Evolutionary conservation across 2,329 filamentous ascomycete genomes (phyloP).

Genomic region (Berkeleyomyces rouxiae): DNA sequence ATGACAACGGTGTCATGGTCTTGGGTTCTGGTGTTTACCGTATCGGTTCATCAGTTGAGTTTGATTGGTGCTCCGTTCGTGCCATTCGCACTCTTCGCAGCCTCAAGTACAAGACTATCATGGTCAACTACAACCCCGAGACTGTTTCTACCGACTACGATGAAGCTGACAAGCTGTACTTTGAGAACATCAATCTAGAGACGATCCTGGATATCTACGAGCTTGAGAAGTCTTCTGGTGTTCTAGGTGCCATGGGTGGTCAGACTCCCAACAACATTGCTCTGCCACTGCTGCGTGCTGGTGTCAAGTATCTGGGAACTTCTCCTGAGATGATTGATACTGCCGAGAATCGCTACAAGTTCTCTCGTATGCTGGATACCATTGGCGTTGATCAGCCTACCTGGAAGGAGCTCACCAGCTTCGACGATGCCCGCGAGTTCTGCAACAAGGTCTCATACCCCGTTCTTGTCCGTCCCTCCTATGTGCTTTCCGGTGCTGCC

Average conservation of each 20-base stretch:
- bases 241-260: slow-evolving; percentile 90
- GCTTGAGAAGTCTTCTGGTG: slow-evolving; percentile 64
- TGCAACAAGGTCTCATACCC: slow-evolving; percentile 82
- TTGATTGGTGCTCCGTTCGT: slow-evolving; percentile 96
- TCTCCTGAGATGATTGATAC: slow-evolving; percentile 98
- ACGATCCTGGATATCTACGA: slow-evolving; percentile 88
- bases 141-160: slow-evolving; percentile 85
- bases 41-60: slow-evolving; percentile 94
- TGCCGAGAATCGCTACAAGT: slow-evolving; percentile 96
- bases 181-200: slow-evolving; percentile 87
- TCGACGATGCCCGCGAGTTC: slow-evolving; percentile 76
- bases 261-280: slow-evolving; percentile 98
- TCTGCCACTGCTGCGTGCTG: slow-evolving; percentile 68
- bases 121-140: slow-evolving; percentile 90
- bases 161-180: slow-evolving; percentile 86
- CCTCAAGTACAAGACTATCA: slow-evolving; percentile 79
- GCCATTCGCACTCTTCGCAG: slow-evolving; percentile 81
- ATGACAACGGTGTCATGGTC: slow-evolving; percentile 90
- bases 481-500: slow-evolving; percentile 88
- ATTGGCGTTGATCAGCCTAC: slow-evolving; percentile 91
- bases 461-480: slow-evolving; percentile 86
- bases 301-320: slow-evolving; percentile 85
- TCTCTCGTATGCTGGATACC: slow-evolving; percentile 90
- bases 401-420: slow-evolving; percentile 95
- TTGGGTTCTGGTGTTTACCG: slow-evolving; percentile 90